Base-by-base conservation (phyloP, 2,329 filamentous ascomycete genomes). In the Lachnellula cervina region DNA sequence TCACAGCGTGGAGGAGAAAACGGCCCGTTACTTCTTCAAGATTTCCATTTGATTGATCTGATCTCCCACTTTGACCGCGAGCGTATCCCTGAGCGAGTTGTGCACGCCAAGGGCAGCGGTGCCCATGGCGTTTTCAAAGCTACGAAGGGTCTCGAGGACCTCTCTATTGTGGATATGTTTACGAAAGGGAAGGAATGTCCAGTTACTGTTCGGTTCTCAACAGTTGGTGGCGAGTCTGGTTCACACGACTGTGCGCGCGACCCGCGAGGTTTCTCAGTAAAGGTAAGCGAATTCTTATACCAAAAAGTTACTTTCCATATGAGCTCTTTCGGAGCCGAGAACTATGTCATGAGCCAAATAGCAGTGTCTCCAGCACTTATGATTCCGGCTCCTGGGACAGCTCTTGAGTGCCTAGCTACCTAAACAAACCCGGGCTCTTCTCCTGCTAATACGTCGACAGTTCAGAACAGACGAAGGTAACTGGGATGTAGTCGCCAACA, bases 391-490 rank as follows among this genome's bases (percentile, higher is more conserved):
- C 8, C 9, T 28, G 28, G 9, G 9, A 28, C 9, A 28, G 9
- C 28, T 28, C 28, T 28, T 8, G 28, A 28, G 28, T 28, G 1
- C 3, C 9, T 8, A 25, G 4, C 25, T 28, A 28, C 28, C 4
- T 23, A 23, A 11, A 3, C 9, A 8, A 32, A 32, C 4, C 9
- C 28, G 9, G 13, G 2, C 9, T 32, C 4, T 32, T 11, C 28
- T 32, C 28, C 28, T 13, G 28, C 28, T 32, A 32, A 32, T 11
- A 2, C 9, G 28, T 32, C 28, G 2, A 32, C 13, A 32, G 72
- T 87, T 90, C 72, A 79, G 84, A 38, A 89, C 87, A 0, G 81
- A 86, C 17, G 82, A 89, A 63, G 86, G 86, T n/a, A 89, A 89
- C 63, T 87, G 81, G 79, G 86, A 89, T 65, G 77, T 85, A 70